Evolutionary conservation across 1,284 basidiomycete genomes (phyloP).

Genomic region (Moesziomyces sp.): DNA sequence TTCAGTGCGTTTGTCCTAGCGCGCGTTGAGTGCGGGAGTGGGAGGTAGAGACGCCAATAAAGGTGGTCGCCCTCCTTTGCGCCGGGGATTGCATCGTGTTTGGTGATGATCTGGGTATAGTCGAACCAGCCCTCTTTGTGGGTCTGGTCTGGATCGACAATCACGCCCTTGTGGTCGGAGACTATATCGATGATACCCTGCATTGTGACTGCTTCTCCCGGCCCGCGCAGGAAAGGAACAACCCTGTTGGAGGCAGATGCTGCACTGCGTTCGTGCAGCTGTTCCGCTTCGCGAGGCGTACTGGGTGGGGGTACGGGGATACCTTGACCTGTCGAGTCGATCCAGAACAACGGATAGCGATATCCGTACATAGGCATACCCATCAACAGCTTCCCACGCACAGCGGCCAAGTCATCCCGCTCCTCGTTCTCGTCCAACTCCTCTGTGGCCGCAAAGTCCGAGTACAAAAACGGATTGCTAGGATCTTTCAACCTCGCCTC

Average conservation of each 20-base stretch:
- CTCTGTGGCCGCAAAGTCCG: constrained; percentile 12
- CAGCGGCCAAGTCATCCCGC: constrained; percentile 5
- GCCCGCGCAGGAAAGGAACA: constrained; percentile 35
- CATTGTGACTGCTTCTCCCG: constrained; percentile 31
- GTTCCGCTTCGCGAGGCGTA: constrained; percentile 6
- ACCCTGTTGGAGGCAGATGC: not conserved
- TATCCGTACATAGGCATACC: constrained; percentile 49
- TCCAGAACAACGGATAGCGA: constrained; percentile 39
- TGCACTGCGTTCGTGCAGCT: constrained; percentile 7
- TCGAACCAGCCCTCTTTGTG: constrained; percentile 32
- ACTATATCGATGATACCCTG: constrained; percentile 17
- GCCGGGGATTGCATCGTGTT: constrained; percentile 8
- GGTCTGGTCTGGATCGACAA: constrained; percentile 11
- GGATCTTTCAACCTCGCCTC: constrained; percentile 23
- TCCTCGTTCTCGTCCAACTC: constrained; percentile 14
- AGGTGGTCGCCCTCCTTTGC: constrained; percentile 31
- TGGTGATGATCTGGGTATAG: constrained; percentile 25
- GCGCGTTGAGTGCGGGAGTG: constrained; percentile 9
- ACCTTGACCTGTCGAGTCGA: constrained; percentile 35
- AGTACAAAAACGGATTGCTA: constrained; percentile 21
- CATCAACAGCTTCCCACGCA: constrained; percentile 36
- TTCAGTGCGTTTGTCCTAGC: constrained; percentile 4
- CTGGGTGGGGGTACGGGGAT: constrained; percentile 6
- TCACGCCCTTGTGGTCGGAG: constrained; percentile 17
- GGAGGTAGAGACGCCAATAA: constrained; percentile 37